Evolutionary conservation across 2,329 filamentous ascomycete species (phyloP).

Genomic region (Sporothrix phasma): DNA sequence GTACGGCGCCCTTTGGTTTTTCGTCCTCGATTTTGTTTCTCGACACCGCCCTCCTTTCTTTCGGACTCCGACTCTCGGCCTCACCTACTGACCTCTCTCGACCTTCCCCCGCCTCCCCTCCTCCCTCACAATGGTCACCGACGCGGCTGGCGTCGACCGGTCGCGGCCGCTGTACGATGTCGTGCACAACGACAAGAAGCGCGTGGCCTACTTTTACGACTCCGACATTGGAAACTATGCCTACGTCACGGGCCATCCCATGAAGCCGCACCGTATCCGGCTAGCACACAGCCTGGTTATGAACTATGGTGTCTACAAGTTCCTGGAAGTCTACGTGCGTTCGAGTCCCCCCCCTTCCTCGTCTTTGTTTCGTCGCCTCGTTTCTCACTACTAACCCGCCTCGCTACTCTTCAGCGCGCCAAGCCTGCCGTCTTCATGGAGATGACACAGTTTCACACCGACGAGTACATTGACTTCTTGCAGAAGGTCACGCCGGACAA

Average conservation of each 20-base stretch:
- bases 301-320: constrained; percentile 90
- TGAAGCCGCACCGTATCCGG: constrained; percentile 96
- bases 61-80: neutral
- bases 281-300: constrained; percentile 93
- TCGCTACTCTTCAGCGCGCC: constrained; percentile 49
- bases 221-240: constrained; percentile 97
- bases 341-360: constrained; percentile 13
- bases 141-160: constrained; percentile 30
- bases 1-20: neutral
- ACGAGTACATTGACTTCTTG: constrained; percentile 92
- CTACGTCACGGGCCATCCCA: constrained; percentile 91
- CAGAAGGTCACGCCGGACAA: constrained; percentile 96
- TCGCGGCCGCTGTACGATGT: constrained; percentile 38
- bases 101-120: neutral
- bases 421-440: constrained; percentile 83
- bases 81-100: neutral
- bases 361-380: neutral
- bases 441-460: constrained; percentile 87
- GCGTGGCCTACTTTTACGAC: constrained; percentile 97
- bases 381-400: constrained; percentile 1
- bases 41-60: neutral
- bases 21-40: neutral
- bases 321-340: constrained; percentile 90
- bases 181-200: constrained; percentile 48
- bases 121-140: constrained; percentile 21